Base-by-base conservation (phyloP, 345 rosid species). In the Microcos paniculata region DNA sequence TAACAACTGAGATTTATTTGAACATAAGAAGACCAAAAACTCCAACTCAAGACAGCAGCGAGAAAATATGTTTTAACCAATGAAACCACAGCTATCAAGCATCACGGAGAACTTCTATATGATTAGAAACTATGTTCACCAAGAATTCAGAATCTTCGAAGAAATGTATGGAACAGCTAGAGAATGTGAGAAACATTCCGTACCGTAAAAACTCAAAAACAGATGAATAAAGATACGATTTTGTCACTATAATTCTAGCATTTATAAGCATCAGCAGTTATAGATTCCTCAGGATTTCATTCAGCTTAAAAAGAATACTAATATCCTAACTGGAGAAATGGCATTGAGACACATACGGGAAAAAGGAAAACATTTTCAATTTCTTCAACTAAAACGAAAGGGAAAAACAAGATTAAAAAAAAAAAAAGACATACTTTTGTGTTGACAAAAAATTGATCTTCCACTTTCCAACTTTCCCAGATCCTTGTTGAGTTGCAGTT, bases 391-490 rank as follows among this genome's bases (percentile, higher is more conserved):
- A 14, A 48, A 61, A n/a, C 26, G 31, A 55, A 8, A 57, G 45
- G 65, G 42, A 75, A 21, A 23, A 14, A 5, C 33, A 10, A 28
- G 31, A 5, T 40, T 42, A 55, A 0, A 71, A 26, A 24, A 24
- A 58, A 6, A 12, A 55, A 40, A 64, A 15, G 18, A 81, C 86
- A 71, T 90, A 92, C 99, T 93, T 96, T 21, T 92, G 88, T 24
- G 95, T 94, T 24, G 99, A 93, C 81, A 94, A 0, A 77, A 96
- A 95, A 85, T 96, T 89, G 84, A 96, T 94, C 71, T 90, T 93
- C 98, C 99, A 94, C 78, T 82, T 90, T 49, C 99, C 99, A 82
- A 92, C 80, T 80, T 89, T 93, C 70, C 99, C 98, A 72, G 98
- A 92, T 84, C 99, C 98, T 88, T 92, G 97, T 52, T 96, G 99